Conservation (phyloP, 2,329 filamentous ascomycete genomes). For the Penicillium sclerotigenum region DNA sequence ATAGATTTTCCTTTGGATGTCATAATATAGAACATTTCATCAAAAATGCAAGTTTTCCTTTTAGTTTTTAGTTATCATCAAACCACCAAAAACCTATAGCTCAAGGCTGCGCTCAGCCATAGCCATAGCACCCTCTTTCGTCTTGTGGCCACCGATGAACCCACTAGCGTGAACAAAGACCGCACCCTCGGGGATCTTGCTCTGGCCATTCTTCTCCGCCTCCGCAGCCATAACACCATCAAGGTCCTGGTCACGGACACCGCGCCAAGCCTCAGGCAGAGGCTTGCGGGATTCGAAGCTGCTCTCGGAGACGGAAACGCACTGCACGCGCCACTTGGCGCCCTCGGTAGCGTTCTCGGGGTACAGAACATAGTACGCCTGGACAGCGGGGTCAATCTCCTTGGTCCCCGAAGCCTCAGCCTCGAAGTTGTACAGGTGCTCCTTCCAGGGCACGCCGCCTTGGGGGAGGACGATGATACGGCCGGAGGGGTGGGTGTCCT, state of each 20-base stretch:
- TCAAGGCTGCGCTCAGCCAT: slow-evolving; percentile 62
- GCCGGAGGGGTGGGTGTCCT: slow-evolving; percentile 66
- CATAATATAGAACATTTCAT: not conserved
- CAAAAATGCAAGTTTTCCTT: slow-evolving; percentile 6
- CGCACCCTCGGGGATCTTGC: slow-evolving; percentile 53
- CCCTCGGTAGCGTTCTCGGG: slow-evolving; percentile 73
- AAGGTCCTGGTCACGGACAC: slow-evolving; percentile 80
- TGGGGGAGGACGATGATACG: slow-evolving; percentile 79
- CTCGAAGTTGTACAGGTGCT: slow-evolving; percentile 89
- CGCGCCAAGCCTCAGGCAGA: slow-evolving; percentile 86
- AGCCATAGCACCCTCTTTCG: slow-evolving; percentile 77
- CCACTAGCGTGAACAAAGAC: slow-evolving; percentile 93
- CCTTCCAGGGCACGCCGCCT: slow-evolving; percentile 83
- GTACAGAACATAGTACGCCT: slow-evolving; percentile 85
- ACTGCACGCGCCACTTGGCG: slow-evolving; percentile 89
- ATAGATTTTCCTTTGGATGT: not conserved
- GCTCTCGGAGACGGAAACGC: slow-evolving; percentile 77
- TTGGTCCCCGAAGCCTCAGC: slow-evolving; percentile 47
- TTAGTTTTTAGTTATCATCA: not conserved
- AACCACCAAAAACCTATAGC: slow-evolving; percentile 9
- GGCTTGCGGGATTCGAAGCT: slow-evolving; percentile 92
- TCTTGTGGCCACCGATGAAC: slow-evolving; percentile 95
- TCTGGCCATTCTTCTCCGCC: slow-evolving; percentile 38
- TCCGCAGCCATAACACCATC: slow-evolving; percentile 54
- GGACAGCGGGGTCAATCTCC: slow-evolving; percentile 45